phyloP scores from a whole-genome alignment of 1,139 yeast species.

The Chernovozyma sophiae-reginae region DNA sequence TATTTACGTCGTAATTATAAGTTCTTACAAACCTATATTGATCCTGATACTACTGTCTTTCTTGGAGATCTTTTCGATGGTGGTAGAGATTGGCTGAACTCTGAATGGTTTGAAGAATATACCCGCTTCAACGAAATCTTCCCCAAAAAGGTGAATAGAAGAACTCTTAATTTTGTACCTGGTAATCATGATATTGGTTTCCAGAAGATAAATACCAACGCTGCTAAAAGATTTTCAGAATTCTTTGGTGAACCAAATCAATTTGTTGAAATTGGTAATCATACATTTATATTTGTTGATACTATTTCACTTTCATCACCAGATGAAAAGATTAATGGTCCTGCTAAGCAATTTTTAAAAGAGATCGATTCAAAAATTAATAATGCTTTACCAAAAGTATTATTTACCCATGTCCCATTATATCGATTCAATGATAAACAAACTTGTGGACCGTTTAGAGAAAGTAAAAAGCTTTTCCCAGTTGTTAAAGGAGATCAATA shows the following conservation, averaged over 20 bases:
- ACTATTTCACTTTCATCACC: constrained; percentile 67
- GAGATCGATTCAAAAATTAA: constrained; percentile 16
- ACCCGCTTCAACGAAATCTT: constrained; percentile 64
- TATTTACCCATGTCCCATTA: constrained; percentile 79
- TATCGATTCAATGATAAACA: constrained; percentile 52
- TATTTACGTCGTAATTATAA: constrained; percentile 77
- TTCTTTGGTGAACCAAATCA: constrained; percentile 70
- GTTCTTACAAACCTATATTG: constrained; percentile 51
- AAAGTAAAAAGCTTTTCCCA: constrained; percentile 59
- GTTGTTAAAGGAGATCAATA: constrained; percentile 70
- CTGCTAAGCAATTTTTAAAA: constrained; percentile 24
- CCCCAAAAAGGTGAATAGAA: constrained; percentile 43
- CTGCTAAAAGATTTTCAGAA: constrained; percentile 57
- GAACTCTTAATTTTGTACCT: constrained; percentile 61
- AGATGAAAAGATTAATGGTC: constrained; percentile 21
- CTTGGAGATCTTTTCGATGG: constrained; percentile 94
- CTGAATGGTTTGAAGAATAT: constrained; percentile 69
- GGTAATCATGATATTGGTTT: constrained; percentile 98
- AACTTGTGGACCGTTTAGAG: constrained; percentile 67
- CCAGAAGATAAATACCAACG: constrained; percentile 58
- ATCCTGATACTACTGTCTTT: constrained; percentile 75
- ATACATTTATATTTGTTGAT: constrained; percentile 72
- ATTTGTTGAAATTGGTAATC: constrained; percentile 61
- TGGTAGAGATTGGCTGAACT: constrained; percentile 77
- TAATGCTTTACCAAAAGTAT: constrained; percentile 54